Evolutionary conservation across 148 eudicot genomes (phyloP).

Genomic region (Diospyros kaki): DNA sequence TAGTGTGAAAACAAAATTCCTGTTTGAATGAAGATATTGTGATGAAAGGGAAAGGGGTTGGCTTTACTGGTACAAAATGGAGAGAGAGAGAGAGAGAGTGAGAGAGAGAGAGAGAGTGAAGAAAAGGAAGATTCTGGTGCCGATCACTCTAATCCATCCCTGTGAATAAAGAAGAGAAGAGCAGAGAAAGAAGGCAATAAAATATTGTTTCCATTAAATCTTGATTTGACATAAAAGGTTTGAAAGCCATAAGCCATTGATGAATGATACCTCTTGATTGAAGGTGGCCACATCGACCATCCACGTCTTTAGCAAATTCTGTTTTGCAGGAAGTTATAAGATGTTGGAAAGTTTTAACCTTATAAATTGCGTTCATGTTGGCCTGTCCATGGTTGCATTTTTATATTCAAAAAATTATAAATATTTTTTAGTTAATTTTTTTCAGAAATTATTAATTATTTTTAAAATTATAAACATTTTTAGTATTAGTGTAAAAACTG

Average conservation of each 20-base stretch:
- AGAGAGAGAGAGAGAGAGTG: background rate
- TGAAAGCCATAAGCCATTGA: background rate
- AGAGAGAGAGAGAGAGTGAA: background rate
- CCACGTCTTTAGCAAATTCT: slow-evolving; percentile 3
- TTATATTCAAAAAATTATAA: no score
- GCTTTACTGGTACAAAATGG: background rate
- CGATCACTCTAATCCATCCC: background rate
- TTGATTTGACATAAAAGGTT: background rate
- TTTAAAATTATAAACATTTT: no score
- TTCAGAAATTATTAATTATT: no score
- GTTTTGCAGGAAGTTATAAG: background rate
- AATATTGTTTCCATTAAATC: background rate
- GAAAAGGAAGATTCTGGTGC: background rate
- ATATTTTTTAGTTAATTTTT: no score
- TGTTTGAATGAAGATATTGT: background rate
- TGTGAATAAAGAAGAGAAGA: background rate
- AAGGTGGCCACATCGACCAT: no score
- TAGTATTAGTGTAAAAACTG: no score
- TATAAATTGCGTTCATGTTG: background rate
- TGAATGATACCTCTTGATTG: no score
- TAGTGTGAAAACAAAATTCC: background rate
- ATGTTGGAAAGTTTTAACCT: background rate
- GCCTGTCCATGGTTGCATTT: no score
- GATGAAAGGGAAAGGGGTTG: background rate
- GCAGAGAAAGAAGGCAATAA: background rate